Evolutionary conservation across 2,329 filamentous ascomycete species (phyloP).

Genomic region (Septoria linicola): DNA sequence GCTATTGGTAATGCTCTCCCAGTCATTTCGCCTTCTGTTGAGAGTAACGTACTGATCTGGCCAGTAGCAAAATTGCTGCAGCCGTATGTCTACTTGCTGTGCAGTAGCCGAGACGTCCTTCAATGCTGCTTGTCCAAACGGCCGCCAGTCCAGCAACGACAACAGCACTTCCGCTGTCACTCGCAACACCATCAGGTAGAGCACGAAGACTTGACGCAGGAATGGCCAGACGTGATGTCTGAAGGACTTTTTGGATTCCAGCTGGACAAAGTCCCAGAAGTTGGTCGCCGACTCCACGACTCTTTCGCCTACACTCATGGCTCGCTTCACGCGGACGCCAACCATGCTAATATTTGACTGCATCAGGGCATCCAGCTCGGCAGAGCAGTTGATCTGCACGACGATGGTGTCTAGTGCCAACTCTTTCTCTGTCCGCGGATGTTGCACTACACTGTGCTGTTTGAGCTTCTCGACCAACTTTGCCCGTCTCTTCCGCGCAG

Average conservation of each 20-base stretch:
- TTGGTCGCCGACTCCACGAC: constrained; percentile 92
- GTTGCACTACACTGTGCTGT: constrained; percentile 79
- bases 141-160: constrained; percentile 78
- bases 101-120: constrained; percentile 96
- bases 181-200: constrained; percentile 75
- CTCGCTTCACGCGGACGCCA: constrained; percentile 75
- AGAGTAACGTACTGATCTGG: constrained; percentile 93
- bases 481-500: constrained; percentile 60
- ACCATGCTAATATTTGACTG: constrained; percentile 86
- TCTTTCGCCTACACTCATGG: constrained; percentile 87
- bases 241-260: constrained; percentile 68
- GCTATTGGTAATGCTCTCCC: constrained; percentile 91
- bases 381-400: constrained; percentile 94
- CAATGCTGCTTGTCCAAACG: constrained; percentile 73
- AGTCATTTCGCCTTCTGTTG: constrained; percentile 83
- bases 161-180: constrained; percentile 77
- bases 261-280: constrained; percentile 71
- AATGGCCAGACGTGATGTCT: constrained; percentile 76
- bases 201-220: constrained; percentile 68
- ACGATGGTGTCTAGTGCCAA: constrained; percentile 75
- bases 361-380: constrained; percentile 79
- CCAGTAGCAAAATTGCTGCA: constrained; percentile 99
- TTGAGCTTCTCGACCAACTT: constrained; percentile 81
- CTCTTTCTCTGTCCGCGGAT: constrained; percentile 77
- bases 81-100: constrained; percentile 92